Conservation (phyloP, 2,329 filamentous ascomycete genomes). For the Colletotrichum liriopes region DNA sequence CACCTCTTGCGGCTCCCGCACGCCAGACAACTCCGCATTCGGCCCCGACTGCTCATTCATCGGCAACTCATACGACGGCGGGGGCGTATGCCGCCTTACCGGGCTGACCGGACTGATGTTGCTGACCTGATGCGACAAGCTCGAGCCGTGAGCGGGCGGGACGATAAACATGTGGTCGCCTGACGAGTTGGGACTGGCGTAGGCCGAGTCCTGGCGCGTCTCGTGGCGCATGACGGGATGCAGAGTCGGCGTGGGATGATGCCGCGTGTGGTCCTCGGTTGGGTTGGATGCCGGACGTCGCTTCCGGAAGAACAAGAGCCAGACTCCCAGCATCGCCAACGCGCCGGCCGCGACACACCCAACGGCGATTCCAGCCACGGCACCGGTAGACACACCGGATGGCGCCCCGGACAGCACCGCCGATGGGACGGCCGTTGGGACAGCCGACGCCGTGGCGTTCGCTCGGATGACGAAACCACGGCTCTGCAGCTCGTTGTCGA, state of each 20-base stretch:
- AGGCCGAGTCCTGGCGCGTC: slow-evolving; percentile 25
- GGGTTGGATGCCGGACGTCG: background rate
- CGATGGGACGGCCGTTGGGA: background rate
- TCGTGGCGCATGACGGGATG: slow-evolving; percentile 16
- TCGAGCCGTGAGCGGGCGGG: slow-evolving; percentile 7
- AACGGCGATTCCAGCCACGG: slow-evolving; percentile 31
- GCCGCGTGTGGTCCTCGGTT: background rate
- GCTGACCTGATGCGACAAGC: slow-evolving; percentile 20
- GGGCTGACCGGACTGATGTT: slow-evolving; percentile 32
- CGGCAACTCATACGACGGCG: slow-evolving; percentile 34
- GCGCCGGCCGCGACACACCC: slow-evolving; percentile 11
- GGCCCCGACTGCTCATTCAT: slow-evolving; percentile 19
- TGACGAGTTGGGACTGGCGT: slow-evolving; percentile 23
- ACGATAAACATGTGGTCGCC: slow-evolving; percentile 30
- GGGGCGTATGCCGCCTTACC: slow-evolving; percentile 25
- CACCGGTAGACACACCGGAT: background rate
- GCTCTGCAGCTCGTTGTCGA: slow-evolving; percentile 31
- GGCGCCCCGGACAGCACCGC: background rate
- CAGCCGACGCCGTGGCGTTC: slow-evolving; percentile 18
- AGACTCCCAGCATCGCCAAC: slow-evolving; percentile 21
- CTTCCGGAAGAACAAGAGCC: slow-evolving; percentile 15
- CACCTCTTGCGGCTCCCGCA: slow-evolving; percentile 30
- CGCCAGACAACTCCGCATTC: slow-evolving; percentile 29
- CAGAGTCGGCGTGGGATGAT: slow-evolving; percentile 8
- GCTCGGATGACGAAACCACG: slow-evolving; percentile 23